Percentiles rank a stretch among this genome's conserved stretches.
phyloP scores from a whole-genome alignment of 1,139 yeast genomes.

The Suhomyces anneliseae region DNA sequence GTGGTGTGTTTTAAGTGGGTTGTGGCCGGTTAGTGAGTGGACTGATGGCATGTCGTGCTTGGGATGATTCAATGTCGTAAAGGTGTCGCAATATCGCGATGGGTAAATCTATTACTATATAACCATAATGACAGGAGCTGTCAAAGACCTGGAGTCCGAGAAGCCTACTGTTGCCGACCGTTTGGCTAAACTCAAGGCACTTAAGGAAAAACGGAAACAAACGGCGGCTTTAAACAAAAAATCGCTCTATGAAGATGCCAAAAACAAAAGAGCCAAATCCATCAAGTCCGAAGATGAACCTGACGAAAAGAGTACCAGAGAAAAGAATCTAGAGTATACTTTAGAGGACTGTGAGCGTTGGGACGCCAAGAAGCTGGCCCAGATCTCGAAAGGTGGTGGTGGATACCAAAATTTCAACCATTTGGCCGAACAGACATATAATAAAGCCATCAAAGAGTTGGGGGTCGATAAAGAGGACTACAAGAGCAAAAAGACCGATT shows the following conservation, averaged over 20 bases:
- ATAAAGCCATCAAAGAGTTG: constrained; percentile 42
- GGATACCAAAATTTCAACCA: constrained; percentile 45
- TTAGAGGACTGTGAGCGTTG: constrained; percentile 69
- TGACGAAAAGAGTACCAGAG: constrained; percentile 37
- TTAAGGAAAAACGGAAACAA: constrained; percentile 18
- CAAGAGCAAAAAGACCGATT: constrained; percentile 25
- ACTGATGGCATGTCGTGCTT: neutral
- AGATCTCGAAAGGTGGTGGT: constrained; percentile 11
- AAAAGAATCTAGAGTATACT: constrained; percentile 59
- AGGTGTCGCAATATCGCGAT: neutral
- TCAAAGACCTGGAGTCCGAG: neutral
- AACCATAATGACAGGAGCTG: neutral
- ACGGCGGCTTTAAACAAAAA: constrained; percentile 21
- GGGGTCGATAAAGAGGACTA: constrained; percentile 47
- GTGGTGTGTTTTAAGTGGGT: too few species aligned
- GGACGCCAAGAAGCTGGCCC: constrained; percentile 41
- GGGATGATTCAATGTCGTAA: neutral
- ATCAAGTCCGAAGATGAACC: constrained; percentile 12
- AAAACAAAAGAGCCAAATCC: constrained; percentile 8
- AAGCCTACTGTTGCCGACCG: constrained; percentile 4
- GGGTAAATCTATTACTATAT: neutral
- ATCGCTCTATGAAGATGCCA: constrained; percentile 19
- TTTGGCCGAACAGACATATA: constrained; percentile 57
- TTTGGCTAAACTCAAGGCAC: constrained; percentile 14
- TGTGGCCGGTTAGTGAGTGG: too few species aligned